phyloP scores from a whole-genome alignment of 2,329 filamentous ascomycete genomes.

The Rhynchosporium agropyri region DNA sequence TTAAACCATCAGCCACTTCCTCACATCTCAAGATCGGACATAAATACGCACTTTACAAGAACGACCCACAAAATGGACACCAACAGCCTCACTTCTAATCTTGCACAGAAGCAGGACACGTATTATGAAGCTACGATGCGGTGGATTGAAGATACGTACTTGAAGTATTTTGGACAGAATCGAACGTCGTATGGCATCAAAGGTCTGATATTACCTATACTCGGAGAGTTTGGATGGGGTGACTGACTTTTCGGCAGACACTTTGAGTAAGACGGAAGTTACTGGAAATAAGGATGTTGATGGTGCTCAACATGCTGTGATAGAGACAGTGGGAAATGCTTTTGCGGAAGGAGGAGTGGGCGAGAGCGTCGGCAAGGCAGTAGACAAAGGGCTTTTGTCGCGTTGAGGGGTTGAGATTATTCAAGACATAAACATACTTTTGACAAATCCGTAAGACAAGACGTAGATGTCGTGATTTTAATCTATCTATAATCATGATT shows the following conservation, averaged over 20 bases:
- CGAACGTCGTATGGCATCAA: constrained; percentile 37
- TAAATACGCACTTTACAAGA: neutral
- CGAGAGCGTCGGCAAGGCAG: constrained; percentile 29
- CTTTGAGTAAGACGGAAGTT: constrained; percentile 34
- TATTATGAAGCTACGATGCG: constrained; percentile 35
- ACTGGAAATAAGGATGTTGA: constrained; percentile 39
- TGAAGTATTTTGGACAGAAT: constrained; percentile 40
- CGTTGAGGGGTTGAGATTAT: neutral
- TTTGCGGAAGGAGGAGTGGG: constrained; percentile 29
- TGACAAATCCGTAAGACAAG: neutral
- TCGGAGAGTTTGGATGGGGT: no score
- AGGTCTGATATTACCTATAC: constrained; percentile 26
- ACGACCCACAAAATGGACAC: constrained; percentile 7
- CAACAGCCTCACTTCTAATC: constrained; percentile 12
- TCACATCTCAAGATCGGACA: neutral
- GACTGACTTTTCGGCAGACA: constrained; percentile 26
- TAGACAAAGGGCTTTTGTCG: constrained; percentile 31
- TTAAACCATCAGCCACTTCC: neutral
- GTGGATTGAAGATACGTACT: constrained; percentile 41
- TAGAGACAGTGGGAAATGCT: constrained; percentile 31
- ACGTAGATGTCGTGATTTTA: neutral
- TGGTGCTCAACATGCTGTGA: constrained; percentile 33
- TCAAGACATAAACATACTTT: neutral
- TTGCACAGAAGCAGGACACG: constrained; percentile 25
- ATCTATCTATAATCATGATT: no score